These are phyloP conservation scores for Nasturtium officinale DNA, from an alignment of 345 rosid species.

Conservation along the genomic window DNA sequence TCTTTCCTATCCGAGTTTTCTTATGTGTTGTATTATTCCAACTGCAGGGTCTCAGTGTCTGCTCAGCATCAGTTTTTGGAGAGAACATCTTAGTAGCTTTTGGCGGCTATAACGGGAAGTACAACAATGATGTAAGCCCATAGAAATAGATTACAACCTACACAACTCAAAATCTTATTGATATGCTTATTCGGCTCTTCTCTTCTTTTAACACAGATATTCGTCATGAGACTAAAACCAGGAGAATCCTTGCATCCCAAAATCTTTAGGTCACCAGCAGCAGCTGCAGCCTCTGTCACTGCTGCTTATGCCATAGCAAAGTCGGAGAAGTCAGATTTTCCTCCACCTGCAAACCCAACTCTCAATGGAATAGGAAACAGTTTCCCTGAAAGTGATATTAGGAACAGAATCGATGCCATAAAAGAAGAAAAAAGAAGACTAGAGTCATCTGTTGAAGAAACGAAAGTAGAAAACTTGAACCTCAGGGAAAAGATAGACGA, in stretches of 20 bases:
- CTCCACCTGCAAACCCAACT: conserved; percentile 45
- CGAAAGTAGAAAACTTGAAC: conserved; percentile 61
- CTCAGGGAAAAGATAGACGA: conserved; percentile 76
- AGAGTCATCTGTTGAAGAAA: conserved; percentile 61
- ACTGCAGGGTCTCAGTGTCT: conserved; percentile 87
- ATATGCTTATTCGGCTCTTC: neutral
- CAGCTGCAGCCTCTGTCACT: conserved; percentile 96
- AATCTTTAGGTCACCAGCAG: conserved; percentile 92
- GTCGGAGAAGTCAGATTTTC: conserved; percentile 69
- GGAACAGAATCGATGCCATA: conserved; percentile 52
- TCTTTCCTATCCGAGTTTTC: conserved; percentile 7
- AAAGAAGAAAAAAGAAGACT: conserved; percentile 71
- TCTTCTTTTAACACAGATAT: conserved; percentile 55
- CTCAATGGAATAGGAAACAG: conserved; percentile 48
- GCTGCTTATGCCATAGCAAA: conserved; percentile 95
- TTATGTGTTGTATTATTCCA: conserved; percentile 16
- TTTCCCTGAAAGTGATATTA: conserved; percentile 47
- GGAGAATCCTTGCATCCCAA: conserved; percentile 63
- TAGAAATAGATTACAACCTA: neutral
- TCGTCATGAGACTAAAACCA: conserved; percentile 77
- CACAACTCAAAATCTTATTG: conserved; percentile 1
- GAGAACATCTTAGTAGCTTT: conserved; percentile 84
- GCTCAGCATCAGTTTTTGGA: conserved; percentile 64
- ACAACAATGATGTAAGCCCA: conserved; percentile 75
- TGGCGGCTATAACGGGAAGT: conserved; percentile 98